These are phyloP conservation scores for Caulochytrium protostelioides DNA, from an alignment of 371 early-diverging fungal species.

Conservation along the genomic window DNA sequence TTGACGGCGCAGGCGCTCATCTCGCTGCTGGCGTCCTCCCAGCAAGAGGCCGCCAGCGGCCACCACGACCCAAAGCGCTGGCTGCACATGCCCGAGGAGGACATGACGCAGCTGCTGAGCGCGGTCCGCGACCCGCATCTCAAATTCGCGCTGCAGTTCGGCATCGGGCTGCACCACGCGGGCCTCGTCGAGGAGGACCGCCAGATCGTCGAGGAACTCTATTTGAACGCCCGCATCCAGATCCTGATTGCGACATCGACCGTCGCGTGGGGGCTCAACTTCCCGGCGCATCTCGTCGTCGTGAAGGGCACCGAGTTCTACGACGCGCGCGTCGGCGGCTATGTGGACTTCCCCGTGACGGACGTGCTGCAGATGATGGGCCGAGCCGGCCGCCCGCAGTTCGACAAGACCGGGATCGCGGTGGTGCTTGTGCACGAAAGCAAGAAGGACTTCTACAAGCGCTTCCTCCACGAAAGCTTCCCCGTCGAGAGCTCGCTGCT, in stretches of 20 bases:
- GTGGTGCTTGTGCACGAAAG: constrained; percentile 66
- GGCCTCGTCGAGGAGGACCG: constrained; percentile 81
- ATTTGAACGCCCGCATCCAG: constrained; percentile 76
- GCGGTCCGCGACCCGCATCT: constrained; percentile 54
- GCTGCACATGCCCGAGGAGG: constrained; percentile 60
- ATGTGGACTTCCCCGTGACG: constrained; percentile 83
- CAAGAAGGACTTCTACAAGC: constrained; percentile 89
- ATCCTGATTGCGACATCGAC: constrained; percentile 91
- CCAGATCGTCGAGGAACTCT: constrained; percentile 77
- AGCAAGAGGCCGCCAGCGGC: no score
- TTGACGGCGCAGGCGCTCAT: constrained; percentile 85
- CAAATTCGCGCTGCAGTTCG: constrained; percentile 63
- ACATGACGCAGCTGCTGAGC: constrained; percentile 42
- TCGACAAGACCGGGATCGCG: constrained; percentile 71
- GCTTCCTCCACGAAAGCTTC: constrained; percentile 67
- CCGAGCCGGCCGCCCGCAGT: constrained; percentile 96
- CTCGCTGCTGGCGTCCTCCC: constrained; percentile 65
- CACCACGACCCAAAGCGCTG: constrained; percentile 81
- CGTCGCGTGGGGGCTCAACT: constrained; percentile 97
- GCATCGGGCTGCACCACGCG: constrained; percentile 96
- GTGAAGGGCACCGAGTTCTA: constrained; percentile 96
- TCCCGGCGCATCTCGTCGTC: constrained; percentile 94
- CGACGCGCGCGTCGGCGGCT: constrained; percentile 64
- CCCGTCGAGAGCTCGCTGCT: constrained; percentile 27
- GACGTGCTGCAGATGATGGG: constrained; percentile 98